Conservation (phyloP, 805 yeast genomes). For the Pichia eremophila region DNA sequence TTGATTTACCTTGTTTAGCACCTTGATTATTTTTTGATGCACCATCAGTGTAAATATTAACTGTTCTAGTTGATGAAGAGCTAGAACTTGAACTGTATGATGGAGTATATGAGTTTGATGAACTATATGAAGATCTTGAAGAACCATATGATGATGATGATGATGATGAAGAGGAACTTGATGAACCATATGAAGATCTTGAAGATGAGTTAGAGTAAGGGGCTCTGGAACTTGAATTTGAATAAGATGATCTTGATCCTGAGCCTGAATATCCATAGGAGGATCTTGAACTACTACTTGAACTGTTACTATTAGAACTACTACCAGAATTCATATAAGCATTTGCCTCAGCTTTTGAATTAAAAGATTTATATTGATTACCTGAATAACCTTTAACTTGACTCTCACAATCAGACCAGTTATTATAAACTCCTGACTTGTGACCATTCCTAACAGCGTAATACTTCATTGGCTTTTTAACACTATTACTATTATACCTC, state of each 20-base stretch:
- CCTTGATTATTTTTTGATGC: conserved; percentile 57
- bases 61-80: not conserved
- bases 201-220: too few relatives aligned
- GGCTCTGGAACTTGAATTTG: not conserved
- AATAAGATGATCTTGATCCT: not conserved
- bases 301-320: not conserved
- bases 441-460: conserved; percentile 54
- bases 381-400: conserved; percentile 49
- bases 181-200: not conserved
- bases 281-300: too few relatives aligned
- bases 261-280: too few relatives aligned
- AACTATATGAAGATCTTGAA: not conserved
- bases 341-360: conserved; percentile 38
- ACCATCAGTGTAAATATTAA: conserved; percentile 64
- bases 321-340: conserved; percentile 25
- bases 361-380: conserved; percentile 51
- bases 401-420: conserved; percentile 49
- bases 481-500: not conserved
- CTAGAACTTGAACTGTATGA: not conserved
- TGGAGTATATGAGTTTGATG: not conserved
- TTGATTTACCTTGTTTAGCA: conserved; percentile 16
- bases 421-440: conserved; percentile 42
- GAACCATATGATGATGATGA: not conserved
- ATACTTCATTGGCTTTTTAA: conserved; percentile 9
- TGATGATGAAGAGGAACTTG: not conserved